Evolutionary conservation across 1,139 yeast species (phyloP), one percentile per base, ranked within the genome.

Genomic region (Taiozyma onychis): DNA sequence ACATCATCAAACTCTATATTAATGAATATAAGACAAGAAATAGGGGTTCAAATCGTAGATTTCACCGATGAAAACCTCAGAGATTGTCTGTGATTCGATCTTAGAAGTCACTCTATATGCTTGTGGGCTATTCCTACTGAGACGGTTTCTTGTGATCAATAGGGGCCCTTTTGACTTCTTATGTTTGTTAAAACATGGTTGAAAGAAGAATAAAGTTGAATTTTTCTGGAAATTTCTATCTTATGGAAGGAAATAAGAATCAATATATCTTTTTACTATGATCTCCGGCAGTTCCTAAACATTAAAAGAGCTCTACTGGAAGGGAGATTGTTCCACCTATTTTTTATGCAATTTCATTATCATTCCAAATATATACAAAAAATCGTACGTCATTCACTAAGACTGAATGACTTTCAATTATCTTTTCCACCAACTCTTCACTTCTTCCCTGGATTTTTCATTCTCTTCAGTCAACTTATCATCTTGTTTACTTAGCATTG

Each of bases 61-160:
- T 39, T 37, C 18, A 18, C 5, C 9, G 27, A 39, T 27, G 28
- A 18, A 27, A 44, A 44, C 21, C 42, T 44, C 46, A 44, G 46
- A 44, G 46, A 11, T 13, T 14, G 32, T 37, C 45, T 43, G 8
- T 34, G 21, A 16, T 18, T 37, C 24, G 69, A 48, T 75, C 60
- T 10, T 87, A 83, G 48, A 85, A 81, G 57, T 18, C 41, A 32
- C 7, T 30, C 18, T 18, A 18, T 18, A 18, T 18, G 4, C 4
- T 11, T 30, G 13, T 11, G 13, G 34, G 34, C 6, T 13, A 6
- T 10, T n/a, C 35, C 35, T 32, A 14, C 14, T 30, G 34, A 32
- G 9, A 32, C 13, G 11, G 9, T 14, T 32, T n/a, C 35, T 32
- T n/a, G 6, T 30, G 34, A n/a, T 32, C 35, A 32, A 32, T n/a